Evolutionary conservation across 148 eudicot genomes (phyloP), one percentile per base, ranked within the genome.

Genomic region (Fagopyrum tataricum): DNA sequence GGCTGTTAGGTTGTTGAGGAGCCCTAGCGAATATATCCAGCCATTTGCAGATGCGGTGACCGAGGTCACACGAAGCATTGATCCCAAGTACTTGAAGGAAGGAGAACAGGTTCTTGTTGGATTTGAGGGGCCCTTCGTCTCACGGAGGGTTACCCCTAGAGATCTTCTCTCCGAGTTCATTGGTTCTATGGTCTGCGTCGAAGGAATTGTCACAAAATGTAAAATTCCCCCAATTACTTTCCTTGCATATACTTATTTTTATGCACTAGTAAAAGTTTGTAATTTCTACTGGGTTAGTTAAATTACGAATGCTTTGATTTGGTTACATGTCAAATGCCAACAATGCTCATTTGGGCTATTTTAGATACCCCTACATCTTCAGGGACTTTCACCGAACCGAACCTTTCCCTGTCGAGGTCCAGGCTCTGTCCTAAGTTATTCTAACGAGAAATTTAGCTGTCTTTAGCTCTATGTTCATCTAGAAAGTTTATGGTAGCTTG

Each of bases 121-220:
- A 44, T 86, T 96, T 72, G 92, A 90, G 37, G 99, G 99, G 6
- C 97, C 97, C 47, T 96, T 92, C 73, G 99, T 92, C 75, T 96
- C 96, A 0, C 84, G 96, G 44, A 87, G 92, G 75, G 96, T 96
- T 71, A 92, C 96, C 0, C 97, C 99, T 0, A 83, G 99, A 66
- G 99, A 96, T 37, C 89, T 96, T 14, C 85, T 96, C 42, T 96
- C 97, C 7, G 84, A 86, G 70, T 96, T 92, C 75, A 96, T 96
- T 26, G 99, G 99, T 74, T 92, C 97, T 15, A 87, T 96, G 94
- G 97, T 96, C 68, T 90, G 94, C 41, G 97, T 96, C 44, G 97
- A 88, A 73, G 99, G 99, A 67, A 96, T 96, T 70, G 83, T 96
- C 73, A 96, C 99, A 44, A 92, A 90, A 85, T 96, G 97, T 96